Evolutionary conservation across 1,284 basidiomycete genomes (phyloP).

Genomic region (Cutaneotrichosporon spelunceum): DNA sequence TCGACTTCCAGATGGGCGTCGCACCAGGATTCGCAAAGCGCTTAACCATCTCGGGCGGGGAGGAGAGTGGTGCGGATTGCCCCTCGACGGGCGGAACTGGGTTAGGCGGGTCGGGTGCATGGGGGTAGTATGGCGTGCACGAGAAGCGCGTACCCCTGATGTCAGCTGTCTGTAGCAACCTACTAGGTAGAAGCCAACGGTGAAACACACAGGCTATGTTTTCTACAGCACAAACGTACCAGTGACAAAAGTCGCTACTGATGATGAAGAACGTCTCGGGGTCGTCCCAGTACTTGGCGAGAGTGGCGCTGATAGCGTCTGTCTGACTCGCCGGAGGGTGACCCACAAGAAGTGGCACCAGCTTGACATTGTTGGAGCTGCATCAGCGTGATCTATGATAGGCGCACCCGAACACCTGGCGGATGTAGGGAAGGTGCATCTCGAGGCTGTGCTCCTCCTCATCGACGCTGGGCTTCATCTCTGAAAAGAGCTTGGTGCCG

Average conservation of each 20-base stretch:
- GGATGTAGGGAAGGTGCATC: conserved; percentile 93
- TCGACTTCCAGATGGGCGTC: conserved; percentile 68
- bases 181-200: background rate
- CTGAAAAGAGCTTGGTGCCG: conserved; percentile 66
- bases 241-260: conserved; percentile 97
- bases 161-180: background rate
- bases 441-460: conserved; percentile 97
- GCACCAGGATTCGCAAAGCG: conserved; percentile 55
- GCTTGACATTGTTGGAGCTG: conserved; percentile 61
- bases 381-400: background rate
- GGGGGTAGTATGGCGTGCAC: conserved; percentile 85
- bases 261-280: conserved; percentile 82
- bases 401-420: conserved; percentile 76
- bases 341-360: conserved; percentile 92
- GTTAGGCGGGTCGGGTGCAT: conserved; percentile 57
- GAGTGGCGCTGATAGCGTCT: conserved; percentile 61
- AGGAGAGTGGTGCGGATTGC: conserved; percentile 1
- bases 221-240: conserved; percentile 57
- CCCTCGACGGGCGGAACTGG: conserved; percentile 51
- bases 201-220: background rate
- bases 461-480: conserved; percentile 68
- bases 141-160: conserved; percentile 81
- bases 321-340: conserved; percentile 66
- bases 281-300: conserved; percentile 75
- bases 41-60: conserved; percentile 41